Percentiles rank a stretch among this genome's conserved stretches.
Conservation (phyloP, 257 asterid genomes). For the Capsicum baccatum region DNA sequence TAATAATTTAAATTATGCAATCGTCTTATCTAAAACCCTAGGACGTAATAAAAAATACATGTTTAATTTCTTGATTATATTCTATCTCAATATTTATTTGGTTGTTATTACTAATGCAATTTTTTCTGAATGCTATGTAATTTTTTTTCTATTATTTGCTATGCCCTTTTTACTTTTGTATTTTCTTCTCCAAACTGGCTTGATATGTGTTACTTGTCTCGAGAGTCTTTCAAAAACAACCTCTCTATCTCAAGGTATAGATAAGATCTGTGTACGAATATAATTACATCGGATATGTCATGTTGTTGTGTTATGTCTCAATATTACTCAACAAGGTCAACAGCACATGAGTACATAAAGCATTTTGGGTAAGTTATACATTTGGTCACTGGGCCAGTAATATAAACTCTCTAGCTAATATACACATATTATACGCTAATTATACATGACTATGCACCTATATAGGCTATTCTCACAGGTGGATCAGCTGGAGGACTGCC, state of each 20-base stretch:
- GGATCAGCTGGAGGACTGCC: slow-evolving; percentile 72
- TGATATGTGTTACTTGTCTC: background rate
- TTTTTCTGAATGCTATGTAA: background rate
- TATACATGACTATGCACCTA: background rate
- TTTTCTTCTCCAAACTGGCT: background rate
- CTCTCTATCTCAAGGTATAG: background rate
- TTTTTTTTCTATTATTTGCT: too few species aligned
- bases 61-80: background rate
- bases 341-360: slow-evolving; percentile 39
- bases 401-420: background rate
- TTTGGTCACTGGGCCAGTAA: background rate
- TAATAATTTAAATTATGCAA: background rate
- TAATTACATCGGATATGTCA: too few species aligned
- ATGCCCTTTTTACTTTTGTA: fast-evolving
- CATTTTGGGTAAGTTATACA: slow-evolving; percentile 33
- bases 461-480: slow-evolving; percentile 64
- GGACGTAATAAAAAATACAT: background rate
- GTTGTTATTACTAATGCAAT: background rate
- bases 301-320: background rate
- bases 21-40: background rate
- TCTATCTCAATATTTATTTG: background rate
- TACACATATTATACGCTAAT: background rate
- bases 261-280: fast-evolving
- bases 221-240: fast-evolving
- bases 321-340: background rate